phyloP scores from a whole-genome alignment of 345 rosid genomes.

The Aegle marmelos region DNA sequence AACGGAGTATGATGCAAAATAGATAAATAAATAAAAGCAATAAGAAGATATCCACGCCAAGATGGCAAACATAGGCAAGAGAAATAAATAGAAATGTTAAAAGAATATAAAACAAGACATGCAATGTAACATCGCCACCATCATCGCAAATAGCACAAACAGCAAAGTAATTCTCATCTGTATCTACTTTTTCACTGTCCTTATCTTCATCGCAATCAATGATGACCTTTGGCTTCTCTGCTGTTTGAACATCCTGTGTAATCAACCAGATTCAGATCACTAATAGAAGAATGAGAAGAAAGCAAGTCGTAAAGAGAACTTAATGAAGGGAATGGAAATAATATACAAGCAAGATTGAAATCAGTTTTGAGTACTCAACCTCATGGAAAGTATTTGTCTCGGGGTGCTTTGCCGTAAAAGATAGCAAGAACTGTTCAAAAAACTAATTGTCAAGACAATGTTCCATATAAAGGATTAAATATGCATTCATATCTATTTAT shows the following conservation, averaged over 20 bases:
- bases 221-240: constrained; percentile 24
- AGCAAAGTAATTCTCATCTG: constrained; percentile 23
- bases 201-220: constrained; percentile 33
- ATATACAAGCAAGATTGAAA: not conserved
- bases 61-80: too few species aligned
- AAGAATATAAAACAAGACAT: too few species aligned
- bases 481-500: not conserved
- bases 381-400: not conserved
- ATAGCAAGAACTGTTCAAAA: constrained; percentile 25
- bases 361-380: not conserved
- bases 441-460: constrained; percentile 10
- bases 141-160: constrained; percentile 75
- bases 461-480: not conserved
- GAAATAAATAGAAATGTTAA: too few species aligned
- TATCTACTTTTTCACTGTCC: constrained; percentile 21
- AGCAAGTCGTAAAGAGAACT: not conserved
- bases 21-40: too few species aligned
- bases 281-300: not conserved
- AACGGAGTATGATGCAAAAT: too few species aligned
- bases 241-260: constrained; percentile 27
- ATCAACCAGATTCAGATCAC: not conserved
- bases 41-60: too few species aligned
- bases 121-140: constrained; percentile 39
- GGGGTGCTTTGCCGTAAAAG: constrained; percentile 1
- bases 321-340: not conserved